Evolutionary conservation across 805 yeast species (phyloP).

Genomic region (Ogataea kodamae): DNA sequence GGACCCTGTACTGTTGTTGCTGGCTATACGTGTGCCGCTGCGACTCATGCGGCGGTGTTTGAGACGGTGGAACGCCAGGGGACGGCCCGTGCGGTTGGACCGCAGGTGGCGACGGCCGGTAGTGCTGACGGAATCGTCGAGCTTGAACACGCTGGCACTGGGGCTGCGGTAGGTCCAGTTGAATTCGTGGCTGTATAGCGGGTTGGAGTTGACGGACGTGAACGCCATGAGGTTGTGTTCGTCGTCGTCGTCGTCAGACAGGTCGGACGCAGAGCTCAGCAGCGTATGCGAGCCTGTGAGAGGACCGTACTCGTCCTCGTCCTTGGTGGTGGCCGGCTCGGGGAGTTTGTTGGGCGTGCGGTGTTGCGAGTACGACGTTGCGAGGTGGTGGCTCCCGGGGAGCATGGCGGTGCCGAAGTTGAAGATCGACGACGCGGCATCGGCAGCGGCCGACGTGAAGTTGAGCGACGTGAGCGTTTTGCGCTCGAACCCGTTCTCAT

Average conservation of each 20-base stretch:
- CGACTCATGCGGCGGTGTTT: constrained; percentile 52
- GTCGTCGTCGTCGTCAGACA: constrained; percentile 27
- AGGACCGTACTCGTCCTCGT: constrained; percentile 12
- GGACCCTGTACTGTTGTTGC: constrained; percentile 14
- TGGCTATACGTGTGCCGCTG: constrained; percentile 28
- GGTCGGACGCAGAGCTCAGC: constrained; percentile 13
- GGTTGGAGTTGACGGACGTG: constrained; percentile 33
- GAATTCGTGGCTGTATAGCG: constrained; percentile 33
- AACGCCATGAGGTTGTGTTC: constrained; percentile 31
- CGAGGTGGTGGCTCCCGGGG: constrained; percentile 8
- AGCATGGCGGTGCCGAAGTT: constrained; percentile 25
- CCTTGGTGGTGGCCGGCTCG: constrained; percentile 3
- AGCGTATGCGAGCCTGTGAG: constrained; percentile 12
- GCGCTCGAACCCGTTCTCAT: constrained; percentile 9
- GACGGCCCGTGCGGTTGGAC: constrained; percentile 22
- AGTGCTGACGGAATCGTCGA: constrained; percentile 16
- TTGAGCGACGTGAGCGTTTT: constrained; percentile 20
- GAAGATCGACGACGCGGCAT: constrained; percentile 30
- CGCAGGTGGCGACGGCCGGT: constrained; percentile 15
- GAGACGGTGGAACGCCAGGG: constrained; percentile 21
- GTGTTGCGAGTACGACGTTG: constrained; percentile 3
- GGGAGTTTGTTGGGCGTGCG: constrained; percentile 1
- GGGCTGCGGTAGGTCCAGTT: constrained; percentile 28
- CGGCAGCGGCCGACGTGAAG: constrained; percentile 28
- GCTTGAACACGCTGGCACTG: constrained; percentile 14